Base-by-base conservation (phyloP, 495 filamentous ascomycete genomes). In the Penicillium parvum region DNA sequence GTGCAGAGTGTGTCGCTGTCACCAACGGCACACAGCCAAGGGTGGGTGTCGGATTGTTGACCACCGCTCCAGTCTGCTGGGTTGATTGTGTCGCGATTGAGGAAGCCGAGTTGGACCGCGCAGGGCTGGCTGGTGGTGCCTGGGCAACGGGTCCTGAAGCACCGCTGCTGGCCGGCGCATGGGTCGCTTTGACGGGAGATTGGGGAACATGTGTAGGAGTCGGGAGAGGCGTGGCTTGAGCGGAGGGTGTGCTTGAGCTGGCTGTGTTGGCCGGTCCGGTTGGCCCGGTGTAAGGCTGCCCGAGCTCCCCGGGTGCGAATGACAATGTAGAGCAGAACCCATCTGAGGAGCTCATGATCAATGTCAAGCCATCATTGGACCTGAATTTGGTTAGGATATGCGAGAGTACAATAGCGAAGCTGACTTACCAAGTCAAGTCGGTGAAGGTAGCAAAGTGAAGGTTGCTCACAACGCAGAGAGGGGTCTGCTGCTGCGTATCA, bases 391-490 rank as follows among this genome's bases (percentile, higher is more conserved):
- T 61, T 56, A 50, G 47, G 11, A 35, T 26, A 25, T 12, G 21
- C n/a, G n/a, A 9, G 8, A 17, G 5, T 37, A 16, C 8, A 29
- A 21, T 26, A 4, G 4, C 0, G 27, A 30, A 23, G 9, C 27
- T 17, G 7, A 66, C 79, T 62, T 77, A 96, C 94, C 94, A 99
- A 16, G 86, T 85, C 46, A 99, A 64, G 65, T 99, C 94, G 1
- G 94, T 97, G 54, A 99, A 99, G 0, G 90, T 96, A 5, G 94
- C 90, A 63, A 88, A 95, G 51, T 99, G 94, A 35, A 99, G 57
- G 55, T 99, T 99, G 76, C 88, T 96, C 15, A 97, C 89, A 12
- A 96, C 69, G 63, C 86, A 92, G 19, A 99, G 71, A 3, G 94
- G 92, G 3, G 88, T 92, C 47, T 88, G 81, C 53, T 99, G 94